Base-by-base conservation (phyloP, 2,329 filamentous ascomycete genomes). In the Hypoxylon sp. region DNA sequence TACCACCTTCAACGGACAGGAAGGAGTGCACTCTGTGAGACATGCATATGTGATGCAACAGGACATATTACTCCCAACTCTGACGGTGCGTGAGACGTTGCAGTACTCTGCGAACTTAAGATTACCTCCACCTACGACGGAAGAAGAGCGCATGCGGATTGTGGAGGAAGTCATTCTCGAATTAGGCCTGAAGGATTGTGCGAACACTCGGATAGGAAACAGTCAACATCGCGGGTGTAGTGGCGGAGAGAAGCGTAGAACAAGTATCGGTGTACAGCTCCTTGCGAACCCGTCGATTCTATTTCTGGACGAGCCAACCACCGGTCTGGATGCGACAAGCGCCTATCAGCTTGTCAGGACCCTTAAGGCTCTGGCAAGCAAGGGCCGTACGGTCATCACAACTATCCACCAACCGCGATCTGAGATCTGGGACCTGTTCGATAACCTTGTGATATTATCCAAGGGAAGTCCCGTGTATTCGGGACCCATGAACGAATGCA, bases 261-360 rank as follows among this genome's bases (percentile, higher is more conserved):
- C 91, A 0, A 93, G 91, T 69, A 92, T 95, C 53, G 92, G 91
- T 2, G 91, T 95, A 3, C 92, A 94, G 78, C 83, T 95, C 62
- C 82, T 95, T n/a, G 89, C 91, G 3, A 95, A 94, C 75, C 92
- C 92, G 1, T 93, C 91, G 5, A 86, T 95, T 0, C 81, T 95
- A 6, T 94, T 93, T 77, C 85, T 94, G 22, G 92, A 95, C 74
- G 92, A 95, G 74, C 92, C 92, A 0, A 95, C 92, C 0, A 94
- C 92, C 1, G 91, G 91, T 0, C 83, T 95, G 6, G 92, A 95
- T 79, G 91, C 92, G 0, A 93, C 91, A 1, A 93, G 90, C 75
- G 92, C 92, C 0, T 93, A 89, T 72, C 91, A 94, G 71, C 85
- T 95, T 0, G 84, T 94, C 0, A 84, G 89, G 33, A 94, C 91